These are phyloP conservation scores for Pneumocystis oryctolagi DNA, from an alignment of 1,139 yeast genomes.

Conservation along the genomic window DNA sequence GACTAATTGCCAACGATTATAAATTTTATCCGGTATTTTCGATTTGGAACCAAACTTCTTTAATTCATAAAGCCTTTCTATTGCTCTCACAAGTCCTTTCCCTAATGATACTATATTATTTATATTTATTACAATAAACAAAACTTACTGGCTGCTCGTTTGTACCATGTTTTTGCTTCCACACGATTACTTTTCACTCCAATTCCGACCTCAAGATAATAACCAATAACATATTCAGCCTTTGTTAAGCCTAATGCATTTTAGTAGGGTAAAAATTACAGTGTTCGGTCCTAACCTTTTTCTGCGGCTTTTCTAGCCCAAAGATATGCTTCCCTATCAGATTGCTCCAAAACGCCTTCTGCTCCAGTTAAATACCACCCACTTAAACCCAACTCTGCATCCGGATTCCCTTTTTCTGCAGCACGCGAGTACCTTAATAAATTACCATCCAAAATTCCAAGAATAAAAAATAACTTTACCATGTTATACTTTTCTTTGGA, in stretches of 20 bases:
- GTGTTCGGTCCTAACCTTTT: constrained; percentile 32
- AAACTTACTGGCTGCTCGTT: constrained; percentile 35
- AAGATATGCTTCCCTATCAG: constrained; percentile 64
- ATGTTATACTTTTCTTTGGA: constrained; percentile 64
- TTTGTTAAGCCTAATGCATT: constrained; percentile 34
- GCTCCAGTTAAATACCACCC: constrained; percentile 89
- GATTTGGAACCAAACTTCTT: not conserved
- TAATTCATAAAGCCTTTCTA: constrained; percentile 10
- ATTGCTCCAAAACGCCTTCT: constrained; percentile 50
- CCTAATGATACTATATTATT: constrained; percentile 5
- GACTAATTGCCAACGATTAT: not conserved
- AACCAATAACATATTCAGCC: constrained; percentile 75
- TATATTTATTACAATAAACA: not conserved
- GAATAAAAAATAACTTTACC: constrained; percentile 58
- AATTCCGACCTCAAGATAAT: constrained; percentile 65
- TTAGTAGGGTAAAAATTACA: not conserved
- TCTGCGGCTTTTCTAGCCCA: constrained; percentile 86
- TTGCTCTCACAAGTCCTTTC: constrained; percentile 8
- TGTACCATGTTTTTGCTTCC: constrained; percentile 41
- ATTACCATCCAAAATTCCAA: constrained; percentile 28
- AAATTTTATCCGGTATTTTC: not conserved
- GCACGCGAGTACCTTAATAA: constrained; percentile 3
- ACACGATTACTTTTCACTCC: constrained; percentile 39
- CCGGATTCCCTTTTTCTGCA: constrained; percentile 51
- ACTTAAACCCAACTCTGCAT: constrained; percentile 75